Evolutionary conservation across 225 moss, liverwort and hornwort species (phyloP), one percentile per base, ranked within the genome.

Genomic region (Thuidium tamariscinum): DNA sequence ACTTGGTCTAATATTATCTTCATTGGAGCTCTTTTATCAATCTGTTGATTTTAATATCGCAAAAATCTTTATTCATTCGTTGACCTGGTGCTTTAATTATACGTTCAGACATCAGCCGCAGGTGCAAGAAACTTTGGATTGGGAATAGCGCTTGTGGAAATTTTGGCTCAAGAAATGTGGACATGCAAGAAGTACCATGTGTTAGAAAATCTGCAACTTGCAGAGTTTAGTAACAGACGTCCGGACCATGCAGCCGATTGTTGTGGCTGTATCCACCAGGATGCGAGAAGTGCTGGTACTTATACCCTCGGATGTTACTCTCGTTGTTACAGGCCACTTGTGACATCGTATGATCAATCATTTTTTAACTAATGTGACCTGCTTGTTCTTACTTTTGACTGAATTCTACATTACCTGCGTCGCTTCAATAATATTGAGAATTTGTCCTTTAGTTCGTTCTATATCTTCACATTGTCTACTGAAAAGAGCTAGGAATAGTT

Each of bases 201-300:
- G 70, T 22, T 42, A 41, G 71, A 75, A 70, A 84, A 64, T 77
- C 65, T 42, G 86, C 82, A 83, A 79, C 73, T 51, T 54, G 44
- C 88, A 84, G 73, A 78, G 72, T 84, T 78, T 54, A 85, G 30
- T 51, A 68, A 44, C 60, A 79, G 55, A 48, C 82, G 22, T 83
- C 73, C 34, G n/a, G 77, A 63, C 67, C 61, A 69, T 82, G 44
- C 46, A 56, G 87, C 57, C 46, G 87, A 87, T n/a, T 91, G 91
- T 83, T 93, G 90, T 87, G 91, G 93, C 73, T 93, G 91, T 83
- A 83, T 82, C n/a, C 79, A 91, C 39, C 89, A 84, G 68, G 81
- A 77, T 74, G 84, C 81, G 39, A 86, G 79, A 81, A 66, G 67
- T 68, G 63, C 86, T 91, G 88, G 92, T 92, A 92, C 73, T 64